phyloP scores from a whole-genome alignment of 192 early-diverging fungal species.

The Entomortierella beljakovae region DNA sequence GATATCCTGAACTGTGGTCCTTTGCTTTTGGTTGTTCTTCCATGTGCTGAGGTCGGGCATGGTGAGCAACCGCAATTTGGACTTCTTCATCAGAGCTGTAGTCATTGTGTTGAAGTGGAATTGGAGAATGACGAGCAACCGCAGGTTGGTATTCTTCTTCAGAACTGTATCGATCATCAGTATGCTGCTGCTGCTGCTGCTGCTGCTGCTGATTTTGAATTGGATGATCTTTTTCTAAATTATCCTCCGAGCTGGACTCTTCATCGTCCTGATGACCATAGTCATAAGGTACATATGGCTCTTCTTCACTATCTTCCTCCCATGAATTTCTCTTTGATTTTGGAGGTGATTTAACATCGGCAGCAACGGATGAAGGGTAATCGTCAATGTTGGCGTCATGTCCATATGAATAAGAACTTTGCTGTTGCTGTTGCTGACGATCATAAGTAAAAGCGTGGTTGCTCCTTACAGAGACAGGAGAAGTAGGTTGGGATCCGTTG shows the following conservation, averaged over 20 bases:
- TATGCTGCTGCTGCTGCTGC: slow-evolving; percentile 6
- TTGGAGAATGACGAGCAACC: too few species aligned
- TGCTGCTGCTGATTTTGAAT: slow-evolving; percentile 13
- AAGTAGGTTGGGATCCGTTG: background rate
- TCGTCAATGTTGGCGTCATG: background rate
- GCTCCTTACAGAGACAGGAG: slow-evolving; percentile 8
- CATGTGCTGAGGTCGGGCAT: too few species aligned
- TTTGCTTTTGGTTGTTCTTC: too few species aligned
- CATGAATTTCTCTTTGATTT: slow-evolving; percentile 30
- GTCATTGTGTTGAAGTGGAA: too few species aligned
- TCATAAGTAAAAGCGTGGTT: background rate
- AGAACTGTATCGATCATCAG: background rate
- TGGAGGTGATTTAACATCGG: background rate
- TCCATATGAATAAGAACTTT: background rate
- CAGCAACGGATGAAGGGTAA: background rate
- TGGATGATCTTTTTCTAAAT: slow-evolving; percentile 1
- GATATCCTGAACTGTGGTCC: too few species aligned
- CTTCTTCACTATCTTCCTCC: slow-evolving; percentile 43
- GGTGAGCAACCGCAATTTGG: too few species aligned
- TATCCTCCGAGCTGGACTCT: slow-evolving; percentile 39
- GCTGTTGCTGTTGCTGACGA: background rate
- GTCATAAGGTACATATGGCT: slow-evolving; percentile 41
- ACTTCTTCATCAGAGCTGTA: too few species aligned
- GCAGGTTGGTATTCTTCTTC: background rate
- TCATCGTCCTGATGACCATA: slow-evolving; percentile 32